Evolutionary conservation across 495 filamentous ascomycete species (phyloP), one percentile per base, ranked within the genome.

Genomic region (Hypoxylon intermedium): DNA sequence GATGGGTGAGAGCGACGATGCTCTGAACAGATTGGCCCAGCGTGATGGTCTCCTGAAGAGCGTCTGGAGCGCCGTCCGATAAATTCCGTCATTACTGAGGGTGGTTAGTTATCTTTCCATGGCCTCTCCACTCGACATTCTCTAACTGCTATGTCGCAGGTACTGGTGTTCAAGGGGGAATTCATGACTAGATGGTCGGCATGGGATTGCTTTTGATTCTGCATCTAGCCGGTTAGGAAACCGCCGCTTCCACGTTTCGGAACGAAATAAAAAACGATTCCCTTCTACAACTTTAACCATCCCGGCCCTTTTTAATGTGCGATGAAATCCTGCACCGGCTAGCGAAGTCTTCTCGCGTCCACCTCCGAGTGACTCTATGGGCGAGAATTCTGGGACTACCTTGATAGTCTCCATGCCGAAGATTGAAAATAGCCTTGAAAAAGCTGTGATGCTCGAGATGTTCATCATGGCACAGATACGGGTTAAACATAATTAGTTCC

Each of bases 1-100:
- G 60, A 96, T 96, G 87, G 94, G 94, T 66, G 94, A 99, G 89
- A 87, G 87, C 74, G 94, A 99, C 75, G 95, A 99, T 83, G 85
- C 88, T 67, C 75, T 99, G 74, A 99, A 99, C 87, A 81, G 94
- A 69, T 83, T 99, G 68, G 84, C 92, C 59, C 94, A 99, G 87
- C 85, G 87, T 70, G 94, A 99, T 75, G 94, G 94, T 60, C 89
- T 96, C 77, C 75, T 99, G 75, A 96, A 96, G 89, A 89, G 82
- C 73, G 94, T 99, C 69, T 99, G 95, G 95, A 87, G 85, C 76
- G 87, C 86, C 72, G 87, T 91, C 78, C 83, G 86, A 77, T 90
- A 86, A 82, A 79, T 48, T 71, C 54, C 50, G 24, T 48, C 55
- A 18, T 37, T 63, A 48, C 33, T 49, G 33, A 51, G 21, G 66